phyloP scores from a whole-genome alignment of 768 basidiomycete species.

The Lactifluus volemus region DNA sequence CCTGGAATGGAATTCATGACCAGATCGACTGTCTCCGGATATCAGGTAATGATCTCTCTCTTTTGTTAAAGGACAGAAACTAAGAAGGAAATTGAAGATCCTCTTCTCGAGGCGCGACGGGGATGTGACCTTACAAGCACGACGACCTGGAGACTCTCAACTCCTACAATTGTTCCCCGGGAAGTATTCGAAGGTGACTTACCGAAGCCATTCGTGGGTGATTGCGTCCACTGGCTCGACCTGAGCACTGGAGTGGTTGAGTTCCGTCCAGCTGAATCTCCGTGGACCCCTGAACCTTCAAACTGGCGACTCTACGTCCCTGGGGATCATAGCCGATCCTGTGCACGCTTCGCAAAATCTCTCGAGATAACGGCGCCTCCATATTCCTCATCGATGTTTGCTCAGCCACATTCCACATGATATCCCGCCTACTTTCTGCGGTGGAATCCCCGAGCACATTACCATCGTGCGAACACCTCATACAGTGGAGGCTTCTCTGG shows the following conservation, averaged over 20 bases:
- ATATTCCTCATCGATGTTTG: no score
- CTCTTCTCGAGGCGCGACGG: neutral
- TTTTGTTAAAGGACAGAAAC: neutral
- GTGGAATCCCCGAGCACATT: no score
- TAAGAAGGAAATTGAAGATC: neutral
- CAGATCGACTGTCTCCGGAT: neutral
- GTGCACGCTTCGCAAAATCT: neutral
- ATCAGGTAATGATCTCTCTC: neutral
- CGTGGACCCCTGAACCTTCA: slow-evolving; percentile 24
- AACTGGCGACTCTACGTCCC: slow-evolving; percentile 24
- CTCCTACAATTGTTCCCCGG: slow-evolving; percentile 27
- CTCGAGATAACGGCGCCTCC: no score
- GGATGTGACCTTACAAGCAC: neutral
- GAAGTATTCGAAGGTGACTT: slow-evolving; percentile 25
- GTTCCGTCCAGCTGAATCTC: slow-evolving; percentile 25
- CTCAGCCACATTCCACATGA: no score
- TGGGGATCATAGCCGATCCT: neutral
- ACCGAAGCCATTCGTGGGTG: slow-evolving; percentile 19
- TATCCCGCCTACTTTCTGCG: no score
- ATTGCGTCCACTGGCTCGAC: neutral
- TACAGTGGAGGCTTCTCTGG: slow-evolving; percentile 21
- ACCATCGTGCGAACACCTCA: no score
- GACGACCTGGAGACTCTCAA: neutral
- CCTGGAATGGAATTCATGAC: slow-evolving; percentile 2
- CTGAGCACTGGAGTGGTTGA: slow-evolving; percentile 12